phyloP scores from a whole-genome alignment of 306 rosid species.

The apple (Malus domestica) region DNA sequence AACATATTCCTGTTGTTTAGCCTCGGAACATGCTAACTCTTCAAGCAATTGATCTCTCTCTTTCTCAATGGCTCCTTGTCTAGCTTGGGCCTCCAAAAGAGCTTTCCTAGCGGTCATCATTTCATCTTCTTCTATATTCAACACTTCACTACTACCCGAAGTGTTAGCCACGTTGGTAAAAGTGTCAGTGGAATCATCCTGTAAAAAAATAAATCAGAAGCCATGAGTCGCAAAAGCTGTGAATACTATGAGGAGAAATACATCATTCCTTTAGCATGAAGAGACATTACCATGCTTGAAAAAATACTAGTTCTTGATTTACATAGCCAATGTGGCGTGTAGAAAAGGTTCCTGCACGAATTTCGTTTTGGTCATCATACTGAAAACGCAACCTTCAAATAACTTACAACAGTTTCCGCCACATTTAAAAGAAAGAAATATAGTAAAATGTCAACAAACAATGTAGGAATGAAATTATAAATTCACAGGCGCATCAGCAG shows the following conservation, averaged over 20 bases:
- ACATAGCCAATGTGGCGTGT: conserved; percentile 26
- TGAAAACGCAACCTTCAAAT: conserved; percentile 5
- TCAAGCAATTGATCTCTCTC: conserved; percentile 59
- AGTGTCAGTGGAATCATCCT: conserved; percentile 46
- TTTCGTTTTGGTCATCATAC: neutral
- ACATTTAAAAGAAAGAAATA: neutral
- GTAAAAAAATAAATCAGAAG: conserved; percentile 28
- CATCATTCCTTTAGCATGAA: neutral
- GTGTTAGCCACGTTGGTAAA: conserved; percentile 33
- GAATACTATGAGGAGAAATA: neutral
- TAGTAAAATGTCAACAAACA: neutral
- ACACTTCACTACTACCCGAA: conserved; percentile 31
- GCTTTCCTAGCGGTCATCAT: conserved; percentile 30
- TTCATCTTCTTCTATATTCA: conserved; percentile 34
- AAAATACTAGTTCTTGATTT: conserved; percentile 33
- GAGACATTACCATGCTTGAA: conserved; percentile 33
- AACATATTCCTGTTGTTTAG: conserved; percentile 45
- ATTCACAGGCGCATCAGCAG: neutral
- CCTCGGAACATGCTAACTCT: conserved; percentile 50
- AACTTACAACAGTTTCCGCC: neutral
- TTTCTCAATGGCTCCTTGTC: conserved; percentile 46
- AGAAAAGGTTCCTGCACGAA: conserved; percentile 38
- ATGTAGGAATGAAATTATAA: neutral
- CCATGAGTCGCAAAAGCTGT: conserved; percentile 14
- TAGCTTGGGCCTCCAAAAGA: conserved; percentile 46